Base-by-base conservation (phyloP, 2,329 filamentous ascomycete species). In the Aspergillus alliaceus region DNA sequence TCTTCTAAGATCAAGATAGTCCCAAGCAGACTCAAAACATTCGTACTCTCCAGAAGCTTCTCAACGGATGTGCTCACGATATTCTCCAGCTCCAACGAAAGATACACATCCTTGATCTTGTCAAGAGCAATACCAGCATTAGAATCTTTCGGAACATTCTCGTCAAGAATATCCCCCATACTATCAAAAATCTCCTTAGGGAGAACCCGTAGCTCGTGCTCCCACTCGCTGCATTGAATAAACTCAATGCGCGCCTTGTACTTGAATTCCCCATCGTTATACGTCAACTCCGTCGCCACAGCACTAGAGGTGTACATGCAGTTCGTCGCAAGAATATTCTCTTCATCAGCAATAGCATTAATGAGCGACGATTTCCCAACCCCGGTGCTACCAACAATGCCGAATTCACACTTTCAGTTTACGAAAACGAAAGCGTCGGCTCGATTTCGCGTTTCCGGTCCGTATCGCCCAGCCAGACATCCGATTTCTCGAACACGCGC, bases 271-370 rank as follows among this genome's bases (percentile, higher is more conserved):
- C 72, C 78, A 24, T 77, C 15, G 51, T 87, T 87, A 69, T 78
- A 87, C 0, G 79, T 80, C 1, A 88, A 78, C 63, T 88, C 84
- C 0, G 84, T 88, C 0, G 86, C 79, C 0, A 84, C 82, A 0
- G 84, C 84, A 0, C 85, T 88, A 56, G 84, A 87, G 1, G 85
- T 85, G 27, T 83, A 73, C 79, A 87, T 83, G 65, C 84, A 84
- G 60, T 82, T 84, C 0, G 82, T 84, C 0, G 81, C 79, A 0
- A 78, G 77, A 15, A 84, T 71, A n/a, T 80, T 75, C 60, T 87
- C 83, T 62, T 88, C 83, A 29, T 87, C 84, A 0, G 88, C 74
- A 32, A 88, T 65, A 0, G 85, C 85, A 63, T 88, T 88, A 67
- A 88, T 86, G 0, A 87, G 74, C 1, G 82, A 84, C 20, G 80